Evolutionary conservation across 148 eudicot genomes (phyloP), one percentile per base, ranked within the genome.

Genomic region (Amaranthus cruentus): DNA sequence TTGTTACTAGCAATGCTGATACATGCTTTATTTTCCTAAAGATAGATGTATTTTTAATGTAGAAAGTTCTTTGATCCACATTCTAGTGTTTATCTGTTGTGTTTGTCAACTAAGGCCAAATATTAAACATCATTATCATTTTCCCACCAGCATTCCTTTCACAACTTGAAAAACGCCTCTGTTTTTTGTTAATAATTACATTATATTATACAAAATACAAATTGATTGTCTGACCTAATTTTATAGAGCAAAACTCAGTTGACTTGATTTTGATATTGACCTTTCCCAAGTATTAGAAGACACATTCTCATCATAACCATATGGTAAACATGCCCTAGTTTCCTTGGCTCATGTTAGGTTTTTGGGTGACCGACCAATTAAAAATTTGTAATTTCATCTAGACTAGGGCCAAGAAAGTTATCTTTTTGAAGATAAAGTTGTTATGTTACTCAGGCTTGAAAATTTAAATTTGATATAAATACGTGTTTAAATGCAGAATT

Each of bases 81-180:
- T 54, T 47, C 9, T 49, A 47, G 44, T 72, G 66, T 72, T 77
- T 46, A 75, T 75, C 68, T 58, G 68, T 68, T 56, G 13, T 68
- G 72, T 55, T 56, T 75, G 73, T 75, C 78, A 75, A 75, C 78
- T 59, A 50, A 60, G 14, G 38, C 68, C 72, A 58, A 67, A 14
- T 48, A 75, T 58, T 56, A 67, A 67, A 3, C 12, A 75, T 54
- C 12, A 4, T 3, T 18, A 75, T 54, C 12, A 4, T 66, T 67
- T 18, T 64, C 46, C 6, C 9, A 46, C 7, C 47, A 74, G 55
- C 71, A 55, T 69, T 74, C 63, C 71, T 58, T 74, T 74, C 62
- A 63, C 77, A 74, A 56, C 61, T 74, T 53, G 60, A 11, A 66
- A 11, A 66, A 12, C 8, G 4, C 59, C 28, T 21, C 38, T 9